Evolutionary conservation across 306 rosid genomes (phyloP).

Genomic region (Erythrophleum fordii): DNA sequence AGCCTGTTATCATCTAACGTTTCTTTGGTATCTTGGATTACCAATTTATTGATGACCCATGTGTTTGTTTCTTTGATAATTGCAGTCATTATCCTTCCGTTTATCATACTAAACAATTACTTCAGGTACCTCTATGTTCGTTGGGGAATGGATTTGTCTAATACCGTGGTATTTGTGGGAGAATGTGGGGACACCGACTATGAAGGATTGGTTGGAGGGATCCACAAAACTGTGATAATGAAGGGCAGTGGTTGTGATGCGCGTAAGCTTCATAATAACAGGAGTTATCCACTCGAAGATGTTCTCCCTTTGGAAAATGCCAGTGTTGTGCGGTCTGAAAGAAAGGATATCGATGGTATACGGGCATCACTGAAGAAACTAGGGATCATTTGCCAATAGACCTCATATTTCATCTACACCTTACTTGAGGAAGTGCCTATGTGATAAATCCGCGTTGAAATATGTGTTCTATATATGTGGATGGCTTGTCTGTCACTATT

Average conservation of each 20-base stretch:
- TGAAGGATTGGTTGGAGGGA: constrained; percentile 90
- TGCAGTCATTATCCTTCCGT: not conserved
- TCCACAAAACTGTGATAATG: constrained; percentile 81
- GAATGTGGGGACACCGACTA: constrained; percentile 95
- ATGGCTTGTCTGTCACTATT: not conserved
- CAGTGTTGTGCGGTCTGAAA: constrained; percentile 51
- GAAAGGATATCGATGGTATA: constrained; percentile 33
- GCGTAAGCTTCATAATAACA: constrained; percentile 69
- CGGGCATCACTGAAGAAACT: constrained; percentile 50
- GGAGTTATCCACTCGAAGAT: constrained; percentile 88
- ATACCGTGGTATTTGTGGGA: constrained; percentile 90
- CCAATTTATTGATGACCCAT: constrained; percentile 31
- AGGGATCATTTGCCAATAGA: constrained; percentile 34
- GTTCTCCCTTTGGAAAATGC: constrained; percentile 76
- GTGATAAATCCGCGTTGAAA: not conserved
- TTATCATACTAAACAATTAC: constrained; percentile 28
- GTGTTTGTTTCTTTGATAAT: constrained; percentile 43
- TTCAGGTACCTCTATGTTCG: constrained; percentile 86
- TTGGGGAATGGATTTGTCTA: constrained; percentile 94
- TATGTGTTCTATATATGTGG: not conserved
- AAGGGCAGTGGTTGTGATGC: constrained; percentile 76
- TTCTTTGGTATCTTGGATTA: not conserved
- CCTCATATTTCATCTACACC: not conserved
- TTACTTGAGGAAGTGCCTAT: not conserved
- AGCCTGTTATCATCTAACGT: not conserved